These are phyloP conservation scores for Linum usitatissimum DNA, from an alignment of 345 rosid genomes.

Conservation along the genomic window DNA sequence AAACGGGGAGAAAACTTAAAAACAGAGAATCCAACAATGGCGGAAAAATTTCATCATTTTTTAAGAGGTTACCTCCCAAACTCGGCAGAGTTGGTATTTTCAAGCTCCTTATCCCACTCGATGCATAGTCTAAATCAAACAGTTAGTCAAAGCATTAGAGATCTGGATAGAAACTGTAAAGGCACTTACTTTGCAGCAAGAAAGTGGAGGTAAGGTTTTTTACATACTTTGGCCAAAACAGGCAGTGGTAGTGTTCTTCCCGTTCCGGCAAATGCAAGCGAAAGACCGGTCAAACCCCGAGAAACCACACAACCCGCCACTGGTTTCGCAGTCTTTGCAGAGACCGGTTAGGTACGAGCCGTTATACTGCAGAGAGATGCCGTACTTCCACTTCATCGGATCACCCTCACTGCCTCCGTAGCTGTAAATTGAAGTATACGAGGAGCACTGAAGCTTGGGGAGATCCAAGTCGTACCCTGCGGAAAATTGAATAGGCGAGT, in stretches of 20 bases:
- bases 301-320: constrained; percentile 60
- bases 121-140: constrained; percentile 27
- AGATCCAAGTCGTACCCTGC: constrained; percentile 45
- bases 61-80: constrained; percentile 26
- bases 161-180: background rate
- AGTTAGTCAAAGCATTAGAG: background rate
- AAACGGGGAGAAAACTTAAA: too few species aligned
- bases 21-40: too few species aligned
- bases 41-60: too few species aligned
- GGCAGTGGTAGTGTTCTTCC: constrained; percentile 40
- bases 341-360: constrained; percentile 25
- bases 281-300: constrained; percentile 46
- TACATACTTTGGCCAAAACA: constrained; percentile 46
- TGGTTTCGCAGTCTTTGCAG: constrained; percentile 49
- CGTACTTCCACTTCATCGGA: constrained; percentile 55
- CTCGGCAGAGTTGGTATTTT: constrained; percentile 28
- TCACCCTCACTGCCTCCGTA: constrained; percentile 48
- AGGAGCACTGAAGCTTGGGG: constrained; percentile 56
- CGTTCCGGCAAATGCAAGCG: constrained; percentile 48
- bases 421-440: constrained; percentile 40
- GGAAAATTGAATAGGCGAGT: constrained; percentile 33
- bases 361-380: constrained; percentile 43
- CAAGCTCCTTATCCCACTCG: constrained; percentile 40
- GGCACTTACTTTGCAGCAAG: background rate
- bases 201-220: constrained; percentile 2